Base-by-base conservation (phyloP, 2,329 filamentous ascomycete species). In the Curvularia sp. region DNA sequence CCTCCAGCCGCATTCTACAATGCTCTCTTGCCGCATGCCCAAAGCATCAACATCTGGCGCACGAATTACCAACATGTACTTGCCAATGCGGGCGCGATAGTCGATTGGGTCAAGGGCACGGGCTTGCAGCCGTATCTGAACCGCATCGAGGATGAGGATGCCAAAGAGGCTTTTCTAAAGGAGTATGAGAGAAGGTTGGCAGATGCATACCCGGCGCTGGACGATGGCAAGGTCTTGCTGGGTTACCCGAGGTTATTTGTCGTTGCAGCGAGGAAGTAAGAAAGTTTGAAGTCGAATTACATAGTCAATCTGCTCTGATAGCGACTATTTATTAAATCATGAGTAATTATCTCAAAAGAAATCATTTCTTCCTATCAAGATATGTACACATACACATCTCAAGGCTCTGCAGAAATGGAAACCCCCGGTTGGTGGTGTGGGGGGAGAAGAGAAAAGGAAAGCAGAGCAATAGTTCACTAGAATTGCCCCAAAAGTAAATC, bases 101-200 rank as follows among this genome's bases (percentile, higher is more conserved):
- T 87, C 5, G 84, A 87, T 69, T 88, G 86, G 86, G 82, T 87
- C 3, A 83, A 81, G 61, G 82, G 83, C 0, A 86, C 84, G 0
- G 86, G 84, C 0, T 67, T 88, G 63, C 77, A 80, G 63, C 86
- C 86, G 0, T 88, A 80, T 63, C 51, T 87, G 53, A 78, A 86
- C 45, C 74, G 78, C 3, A 74, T 87, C 36, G 70, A 73, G 1
- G 71, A 74, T 2, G 77, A 82, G 30, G 64, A 27, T 19, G 62
- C 51, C 48, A 79, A 74, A 57, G 70, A 77, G 9, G 77, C 47
- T 1, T 87, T 82, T 63, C 57, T 86, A 51, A 53, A 68, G 0
- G 77, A 76, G 39, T 88, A 87, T 69, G 59, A 83, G 66, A 68
- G 60, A 27, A 70, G 74, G 3, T 46, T 87, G n/a, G 72, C 73